Evolutionary conservation across 225 moss, liverwort and hornwort genomes (phyloP), one percentile per base, ranked within the genome.

Genomic region (Marchantia paleacea): DNA sequence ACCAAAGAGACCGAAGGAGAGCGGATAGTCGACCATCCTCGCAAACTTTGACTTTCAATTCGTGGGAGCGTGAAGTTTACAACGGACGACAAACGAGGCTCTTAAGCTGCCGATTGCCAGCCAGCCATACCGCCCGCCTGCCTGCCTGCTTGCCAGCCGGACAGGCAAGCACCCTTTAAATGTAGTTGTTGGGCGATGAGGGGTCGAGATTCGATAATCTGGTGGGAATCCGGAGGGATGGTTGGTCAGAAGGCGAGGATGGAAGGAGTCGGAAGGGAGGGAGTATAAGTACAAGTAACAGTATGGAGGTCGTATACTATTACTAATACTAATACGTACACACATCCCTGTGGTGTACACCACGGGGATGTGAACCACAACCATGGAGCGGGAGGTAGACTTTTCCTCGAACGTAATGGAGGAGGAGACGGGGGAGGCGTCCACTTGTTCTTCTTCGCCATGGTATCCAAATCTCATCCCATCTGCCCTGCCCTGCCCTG

Each of bases 401-500:
- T 25, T 73, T 60, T 29, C 20, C 57, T 76, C 74, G 15, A 58
- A 60, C 55, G 29, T 60, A 8, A 51, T 78, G 49, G 65, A 78
- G 31, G 49, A 49, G 12, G 2, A 39, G 39, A 39, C 39, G 2
- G 39, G n/a, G 39, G 63, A 77, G 48, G 62, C 49, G 63, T 63
- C 62, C 77, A 75, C 75, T 75, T 75, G 75, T 54, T 53, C n/a
- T 68, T 19, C 69, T n/a, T 26, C 25, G 52, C 71, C 48, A 39
- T 71, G 18, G 72, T 22, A 52, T 48, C n/a, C 54, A 29, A 75
- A 54, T 29, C 55, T 75, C 74, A 54, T 75, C 52, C 4, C 9
- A 30, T 63, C 63, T 8, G 63, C 63, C n/a, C 2, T 3, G 9
- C 8, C n/a, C 28, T 25, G 26, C 22, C 64, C n/a, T 12, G 22